Evolutionary conservation across 129 eudicot genomes (phyloP).

Genomic region (Oenanthe sinensis): DNA sequence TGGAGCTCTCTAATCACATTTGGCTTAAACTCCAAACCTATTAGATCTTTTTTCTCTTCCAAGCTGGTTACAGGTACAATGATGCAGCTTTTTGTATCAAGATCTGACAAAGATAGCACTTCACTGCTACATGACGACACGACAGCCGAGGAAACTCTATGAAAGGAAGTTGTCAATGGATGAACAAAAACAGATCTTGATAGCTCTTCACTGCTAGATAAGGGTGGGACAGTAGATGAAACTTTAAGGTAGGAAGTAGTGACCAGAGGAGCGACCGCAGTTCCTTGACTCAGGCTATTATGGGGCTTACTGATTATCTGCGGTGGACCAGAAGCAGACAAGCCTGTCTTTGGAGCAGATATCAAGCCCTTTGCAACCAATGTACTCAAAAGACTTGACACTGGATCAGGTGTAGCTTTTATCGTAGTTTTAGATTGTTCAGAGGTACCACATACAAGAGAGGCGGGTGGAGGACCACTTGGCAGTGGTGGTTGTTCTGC

Average conservation of each 20-base stretch:
- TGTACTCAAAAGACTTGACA: constrained; percentile 66
- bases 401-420: constrained; percentile 32
- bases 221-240: constrained; percentile 14
- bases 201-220: constrained; percentile 24
- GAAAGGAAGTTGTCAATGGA: constrained; percentile 22
- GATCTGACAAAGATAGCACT: constrained; percentile 21
- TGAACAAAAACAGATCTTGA: constrained; percentile 24
- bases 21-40: constrained; percentile 80
- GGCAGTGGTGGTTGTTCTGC: constrained; percentile 24
- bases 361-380: constrained; percentile 80
- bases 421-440: constrained; percentile 23
- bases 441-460: constrained; percentile 24
- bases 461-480: constrained; percentile 16
- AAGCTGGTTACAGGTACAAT: constrained; percentile 19
- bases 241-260: constrained; percentile 25
- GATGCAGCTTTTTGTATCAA: constrained; percentile 16
- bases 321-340: constrained; percentile 16
- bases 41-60: constrained; percentile 35
- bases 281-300: constrained; percentile 22
- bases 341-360: constrained; percentile 47
- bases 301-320: constrained; percentile 13
- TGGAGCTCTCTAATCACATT: constrained; percentile 57
- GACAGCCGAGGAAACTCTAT: constrained; percentile 13
- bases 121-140: constrained; percentile 20
- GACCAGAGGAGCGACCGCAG: constrained; percentile 17